These are phyloP conservation scores for Xylaria venustula DNA, from an alignment of 495 filamentous ascomycete genomes.

Conservation along the genomic window DNA sequence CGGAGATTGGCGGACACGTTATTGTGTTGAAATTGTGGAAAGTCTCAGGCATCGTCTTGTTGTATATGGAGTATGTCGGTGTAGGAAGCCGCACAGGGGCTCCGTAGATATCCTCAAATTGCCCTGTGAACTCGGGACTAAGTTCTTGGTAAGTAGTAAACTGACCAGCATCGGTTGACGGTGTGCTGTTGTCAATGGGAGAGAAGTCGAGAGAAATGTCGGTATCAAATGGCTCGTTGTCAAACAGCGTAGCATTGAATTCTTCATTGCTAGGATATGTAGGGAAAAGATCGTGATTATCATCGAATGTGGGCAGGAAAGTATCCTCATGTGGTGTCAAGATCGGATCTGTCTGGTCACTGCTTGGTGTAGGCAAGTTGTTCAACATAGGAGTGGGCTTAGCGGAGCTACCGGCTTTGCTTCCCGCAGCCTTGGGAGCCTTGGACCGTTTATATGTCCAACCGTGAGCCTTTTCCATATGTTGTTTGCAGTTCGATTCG, in stretches of 20 bases:
- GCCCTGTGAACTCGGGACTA: slow-evolving; percentile 43
- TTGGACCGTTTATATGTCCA: slow-evolving; percentile 90
- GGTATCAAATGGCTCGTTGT: slow-evolving; percentile 33
- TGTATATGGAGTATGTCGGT: slow-evolving; percentile 34
- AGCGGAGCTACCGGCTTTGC: slow-evolving; percentile 42
- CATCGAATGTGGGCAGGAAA: slow-evolving; percentile 28
- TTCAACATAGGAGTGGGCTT: slow-evolving; percentile 56
- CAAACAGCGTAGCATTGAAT: slow-evolving; percentile 30
- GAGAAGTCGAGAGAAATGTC: slow-evolving; percentile 51
- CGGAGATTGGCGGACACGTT: slow-evolving; percentile 36
- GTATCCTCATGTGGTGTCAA: slow-evolving; percentile 46
- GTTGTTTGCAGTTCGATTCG: slow-evolving; percentile 97
- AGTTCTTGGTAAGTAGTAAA: slow-evolving; percentile 44
- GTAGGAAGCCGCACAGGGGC: slow-evolving; percentile 45
- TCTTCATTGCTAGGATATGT: slow-evolving; percentile 36
- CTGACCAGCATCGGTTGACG: slow-evolving; percentile 46
- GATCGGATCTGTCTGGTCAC: slow-evolving; percentile 38
- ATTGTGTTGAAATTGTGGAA: slow-evolving; percentile 29
- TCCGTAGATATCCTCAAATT: slow-evolving; percentile 57
- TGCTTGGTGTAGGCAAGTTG: slow-evolving; percentile 51
- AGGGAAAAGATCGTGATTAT: slow-evolving; percentile 38
- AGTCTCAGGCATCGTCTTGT: slow-evolving; percentile 38
- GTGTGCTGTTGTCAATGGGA: slow-evolving; percentile 45
- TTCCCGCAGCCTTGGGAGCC: slow-evolving; percentile 53
- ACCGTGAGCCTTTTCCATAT: slow-evolving; percentile 97